Evolutionary conservation across 2,329 filamentous ascomycete species (phyloP).

Genomic region (Paracamarosporium sp.): DNA sequence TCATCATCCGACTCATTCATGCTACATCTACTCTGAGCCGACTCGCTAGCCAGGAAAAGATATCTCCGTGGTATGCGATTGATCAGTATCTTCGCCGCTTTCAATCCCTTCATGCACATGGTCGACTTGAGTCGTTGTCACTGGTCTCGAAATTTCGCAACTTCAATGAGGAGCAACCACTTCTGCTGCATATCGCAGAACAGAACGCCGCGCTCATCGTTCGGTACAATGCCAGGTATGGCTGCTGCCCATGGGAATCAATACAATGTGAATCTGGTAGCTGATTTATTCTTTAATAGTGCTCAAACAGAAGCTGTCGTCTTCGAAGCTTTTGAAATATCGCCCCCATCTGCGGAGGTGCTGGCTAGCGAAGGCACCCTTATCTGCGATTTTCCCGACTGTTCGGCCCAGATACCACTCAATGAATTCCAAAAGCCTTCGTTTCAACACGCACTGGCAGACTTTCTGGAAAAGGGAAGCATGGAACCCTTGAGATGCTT

Average conservation of each 20-base stretch:
- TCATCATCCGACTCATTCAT: conserved; percentile 32
- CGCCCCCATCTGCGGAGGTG: conserved; percentile 58
- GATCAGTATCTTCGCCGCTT: conserved; percentile 15
- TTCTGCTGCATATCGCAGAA: conserved; percentile 49
- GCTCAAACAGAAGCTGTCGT: conserved; percentile 33
- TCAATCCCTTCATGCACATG: conserved; percentile 13
- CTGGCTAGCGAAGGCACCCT: conserved; percentile 58
- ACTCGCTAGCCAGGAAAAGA: conserved; percentile 12
- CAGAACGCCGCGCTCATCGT: conserved; percentile 57
- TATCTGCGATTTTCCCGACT: conserved; percentile 64
- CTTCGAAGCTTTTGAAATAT: conserved; percentile 67
- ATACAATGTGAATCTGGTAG: conserved; percentile 4
- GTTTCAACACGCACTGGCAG: conserved; percentile 57
- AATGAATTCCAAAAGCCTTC: conserved; percentile 43
- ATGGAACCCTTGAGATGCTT: conserved; percentile 60
- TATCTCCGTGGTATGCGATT: conserved; percentile 18
- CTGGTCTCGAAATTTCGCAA: conserved; percentile 13
- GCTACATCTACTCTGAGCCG: conserved; percentile 22
- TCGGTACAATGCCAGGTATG: conserved; percentile 33
- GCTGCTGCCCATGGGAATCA: background rate
- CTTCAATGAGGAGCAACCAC: conserved; percentile 13
- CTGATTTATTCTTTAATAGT: background rate
- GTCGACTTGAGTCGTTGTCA: conserved; percentile 15
- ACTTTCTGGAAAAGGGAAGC: conserved; percentile 63
- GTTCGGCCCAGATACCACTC: conserved; percentile 54